Evolutionary conservation across 2,329 filamentous ascomycete genomes (phyloP), one percentile per base, ranked within the genome.

Genomic region (Pseudogymnoascus sp.): DNA sequence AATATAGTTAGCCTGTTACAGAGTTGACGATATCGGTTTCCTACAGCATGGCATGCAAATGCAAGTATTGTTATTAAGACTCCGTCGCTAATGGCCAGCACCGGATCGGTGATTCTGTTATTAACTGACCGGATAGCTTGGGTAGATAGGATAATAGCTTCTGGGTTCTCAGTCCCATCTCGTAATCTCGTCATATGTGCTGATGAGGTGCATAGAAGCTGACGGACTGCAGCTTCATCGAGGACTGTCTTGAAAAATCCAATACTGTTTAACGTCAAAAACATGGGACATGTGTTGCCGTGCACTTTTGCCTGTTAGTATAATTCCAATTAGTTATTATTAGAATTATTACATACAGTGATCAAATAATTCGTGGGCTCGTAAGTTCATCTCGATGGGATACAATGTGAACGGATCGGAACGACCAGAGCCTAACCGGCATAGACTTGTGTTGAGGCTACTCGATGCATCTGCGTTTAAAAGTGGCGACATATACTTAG

Each of bases 211-310:
- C 61, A 65, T n/a, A 66, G 60, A 35, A 66, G 44, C 25, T 66
- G 65, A 35, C 56, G 56, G 56, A 66, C 63, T 4, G 38, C 63
- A 12, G 65, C 65, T 31, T 38, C 53, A 53, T 66, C 65, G 4
- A 25, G 47, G 12, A 64, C 40, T 10, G 42, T 63, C 35, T 38
- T 35, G 33, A 63, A 66, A 56, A 66, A 66, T 28, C 65, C 65
- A 59, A 65, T 63, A 31, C 38, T 63, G 37, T 37, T 62, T 44
- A 66, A 25, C 2, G 65, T 64, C 18, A 62, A 50, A 42, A 66
- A 66, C 63, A 66, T 65, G 10, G 65, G 63, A 44, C 65, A 66
- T 11, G 42, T 60, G n/a, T 61, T 21, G 16, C 65, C 65, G 12
- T 59, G 61, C 50, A 66, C 65, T 65, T n/a, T 18, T 53, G 12